Conservation (phyloP, 768 basidiomycete genomes). For the Leucogyrophana mollusca region DNA sequence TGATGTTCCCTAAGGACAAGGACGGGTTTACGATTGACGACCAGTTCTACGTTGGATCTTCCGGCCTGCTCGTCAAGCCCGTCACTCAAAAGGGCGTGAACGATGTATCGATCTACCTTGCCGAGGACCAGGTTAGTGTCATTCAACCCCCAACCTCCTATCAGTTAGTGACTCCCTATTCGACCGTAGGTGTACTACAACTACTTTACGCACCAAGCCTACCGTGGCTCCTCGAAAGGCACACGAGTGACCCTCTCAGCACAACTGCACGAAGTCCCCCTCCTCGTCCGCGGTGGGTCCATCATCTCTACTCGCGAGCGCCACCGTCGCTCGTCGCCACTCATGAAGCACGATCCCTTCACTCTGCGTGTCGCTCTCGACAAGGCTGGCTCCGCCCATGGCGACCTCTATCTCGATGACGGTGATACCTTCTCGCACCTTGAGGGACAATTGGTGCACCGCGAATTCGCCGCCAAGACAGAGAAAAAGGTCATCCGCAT, state of each 20-base stretch:
- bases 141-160: background rate
- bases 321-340: slow-evolving; percentile 76
- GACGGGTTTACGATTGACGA: slow-evolving; percentile 88
- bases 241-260: slow-evolving; percentile 75
- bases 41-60: slow-evolving; percentile 88
- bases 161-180: background rate
- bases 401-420: slow-evolving; percentile 95
- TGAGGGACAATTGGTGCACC: slow-evolving; percentile 82
- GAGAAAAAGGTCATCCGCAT: slow-evolving; percentile 42
- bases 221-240: slow-evolving; percentile 62
- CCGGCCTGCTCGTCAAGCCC: slow-evolving; percentile 90
- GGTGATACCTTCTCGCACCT: slow-evolving; percentile 79
- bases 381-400: slow-evolving; percentile 55
- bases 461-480: slow-evolving; percentile 64
- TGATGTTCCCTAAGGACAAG: slow-evolving; percentile 87
- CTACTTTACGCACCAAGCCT: slow-evolving; percentile 73
- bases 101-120: slow-evolving; percentile 75
- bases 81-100: slow-evolving; percentile 73
- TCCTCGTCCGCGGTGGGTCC: slow-evolving; percentile 88
- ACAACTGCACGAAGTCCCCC: slow-evolving; percentile 75
- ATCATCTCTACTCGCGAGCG: slow-evolving; percentile 88
- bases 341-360: slow-evolving; percentile 93
- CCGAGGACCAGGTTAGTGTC: slow-evolving; percentile 71
- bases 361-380: slow-evolving; percentile 83
- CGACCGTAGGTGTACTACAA: slow-evolving; percentile 81